These are phyloP conservation scores for Paraphoma chrysanthemicola DNA, from an alignment of 2,329 filamentous ascomycete genomes.

Conservation along the genomic window DNA sequence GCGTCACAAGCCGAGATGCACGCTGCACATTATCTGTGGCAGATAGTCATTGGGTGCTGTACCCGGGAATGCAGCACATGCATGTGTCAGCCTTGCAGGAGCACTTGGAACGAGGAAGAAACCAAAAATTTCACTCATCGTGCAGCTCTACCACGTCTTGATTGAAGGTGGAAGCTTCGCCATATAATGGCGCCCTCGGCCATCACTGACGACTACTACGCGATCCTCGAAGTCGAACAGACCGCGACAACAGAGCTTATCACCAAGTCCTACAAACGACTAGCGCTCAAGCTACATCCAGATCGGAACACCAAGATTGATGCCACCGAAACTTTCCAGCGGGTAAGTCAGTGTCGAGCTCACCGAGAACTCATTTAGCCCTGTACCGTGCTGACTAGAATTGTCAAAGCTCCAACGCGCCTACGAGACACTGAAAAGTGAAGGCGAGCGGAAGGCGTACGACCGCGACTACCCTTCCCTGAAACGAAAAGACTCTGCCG, in stretches of 20 bases:
- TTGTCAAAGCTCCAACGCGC: slow-evolving; percentile 38
- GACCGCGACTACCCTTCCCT: slow-evolving; percentile 41
- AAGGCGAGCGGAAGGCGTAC: slow-evolving; percentile 38
- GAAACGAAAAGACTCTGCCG: slow-evolving; percentile 10
- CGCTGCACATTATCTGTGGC: too few relatives aligned
- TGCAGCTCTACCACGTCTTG: too few relatives aligned
- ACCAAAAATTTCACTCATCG: too few relatives aligned
- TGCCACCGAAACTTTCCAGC: slow-evolving; percentile 46
- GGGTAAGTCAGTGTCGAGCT: slow-evolving; percentile 27
- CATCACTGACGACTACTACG: slow-evolving; percentile 45
- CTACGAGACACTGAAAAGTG: slow-evolving; percentile 48
- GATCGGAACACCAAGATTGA: slow-evolving; percentile 39
- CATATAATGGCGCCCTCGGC: too few relatives aligned
- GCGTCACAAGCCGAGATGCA: too few relatives aligned
- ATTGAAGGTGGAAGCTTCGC: too few relatives aligned
- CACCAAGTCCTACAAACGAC: slow-evolving; percentile 39
- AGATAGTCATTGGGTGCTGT: too few relatives aligned
- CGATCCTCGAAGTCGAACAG: slow-evolving; percentile 38
- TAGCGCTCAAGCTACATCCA: slow-evolving; percentile 47
- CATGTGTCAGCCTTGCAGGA: too few relatives aligned
- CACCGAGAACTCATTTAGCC: too few relatives aligned
- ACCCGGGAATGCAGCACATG: too few relatives aligned
- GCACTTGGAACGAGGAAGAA: too few relatives aligned
- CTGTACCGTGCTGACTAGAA: background rate
- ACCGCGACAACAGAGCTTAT: slow-evolving; percentile 34